Percentiles rank a stretch among this genome's conserved stretches.
phyloP scores from a whole-genome alignment of 2,329 filamentous ascomycete species.

The Fusarium sp. region DNA sequence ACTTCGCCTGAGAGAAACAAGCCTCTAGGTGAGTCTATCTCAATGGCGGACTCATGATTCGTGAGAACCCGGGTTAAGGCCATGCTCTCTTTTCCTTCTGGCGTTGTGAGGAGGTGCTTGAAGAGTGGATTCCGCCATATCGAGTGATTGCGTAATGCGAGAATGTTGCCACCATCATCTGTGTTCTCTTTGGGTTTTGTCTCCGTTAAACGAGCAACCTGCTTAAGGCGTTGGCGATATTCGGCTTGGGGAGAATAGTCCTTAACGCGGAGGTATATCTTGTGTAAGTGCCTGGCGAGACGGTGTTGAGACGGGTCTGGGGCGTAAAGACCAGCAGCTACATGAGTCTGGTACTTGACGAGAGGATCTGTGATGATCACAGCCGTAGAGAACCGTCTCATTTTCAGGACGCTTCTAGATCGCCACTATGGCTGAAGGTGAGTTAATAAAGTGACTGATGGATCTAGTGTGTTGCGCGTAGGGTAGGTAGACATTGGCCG shows the following conservation, averaged over 20 bases:
- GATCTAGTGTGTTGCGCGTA: slow-evolving; percentile 7
- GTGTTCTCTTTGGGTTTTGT: slow-evolving; percentile 47
- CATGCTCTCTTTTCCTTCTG: slow-evolving; percentile 70
- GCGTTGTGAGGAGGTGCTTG: slow-evolving; percentile 69
- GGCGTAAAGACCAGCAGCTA: slow-evolving; percentile 75
- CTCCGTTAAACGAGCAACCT: slow-evolving; percentile 67
- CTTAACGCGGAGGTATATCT: slow-evolving; percentile 81
- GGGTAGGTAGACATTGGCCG: slow-evolving; percentile 24
- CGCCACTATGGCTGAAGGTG: slow-evolving; percentile 1
- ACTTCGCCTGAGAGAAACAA: slow-evolving; percentile 86
- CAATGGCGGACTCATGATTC: slow-evolving; percentile 78
- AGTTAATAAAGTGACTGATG: slow-evolving; percentile 17
- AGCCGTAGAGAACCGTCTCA: slow-evolving; percentile 62
- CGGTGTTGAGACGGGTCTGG: slow-evolving; percentile 82
- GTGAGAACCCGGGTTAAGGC: slow-evolving; percentile 79
- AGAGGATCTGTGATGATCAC: slow-evolving; percentile 79
- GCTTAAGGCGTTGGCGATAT: slow-evolving; percentile 76
- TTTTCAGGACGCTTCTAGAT: slow-evolving; percentile 16
- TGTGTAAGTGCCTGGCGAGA: slow-evolving; percentile 81
- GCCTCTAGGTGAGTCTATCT: slow-evolving; percentile 80
- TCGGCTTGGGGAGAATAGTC: slow-evolving; percentile 82
- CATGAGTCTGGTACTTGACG: slow-evolving; percentile 80
- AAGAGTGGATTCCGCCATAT: slow-evolving; percentile 73
- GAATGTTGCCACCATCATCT: slow-evolving; percentile 52
- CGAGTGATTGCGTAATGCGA: slow-evolving; percentile 68